A percentile compares a stretch with the other conserved stretches of the same genome.
phyloP scores from a whole-genome alignment of 2,329 filamentous ascomycete species.

The Mycosphaerella sp. region DNA sequence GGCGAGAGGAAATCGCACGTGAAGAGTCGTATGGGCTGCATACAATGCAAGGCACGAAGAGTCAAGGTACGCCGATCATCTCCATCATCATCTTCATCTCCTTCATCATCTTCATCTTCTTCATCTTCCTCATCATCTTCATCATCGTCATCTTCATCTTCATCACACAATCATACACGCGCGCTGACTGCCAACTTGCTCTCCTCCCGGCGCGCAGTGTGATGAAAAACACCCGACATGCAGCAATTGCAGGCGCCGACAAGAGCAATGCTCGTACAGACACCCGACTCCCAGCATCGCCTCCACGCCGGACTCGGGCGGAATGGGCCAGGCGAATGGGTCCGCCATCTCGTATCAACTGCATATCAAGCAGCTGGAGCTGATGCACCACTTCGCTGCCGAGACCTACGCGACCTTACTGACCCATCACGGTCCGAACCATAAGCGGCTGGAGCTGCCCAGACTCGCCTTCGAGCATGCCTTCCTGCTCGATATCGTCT shows the following conservation, averaged over 20 bases:
- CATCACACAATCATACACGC: too few relatives aligned
- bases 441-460: conserved; percentile 17
- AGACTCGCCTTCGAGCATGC: conserved; percentile 19
- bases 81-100: too few relatives aligned
- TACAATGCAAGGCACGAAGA: conserved; percentile 27
- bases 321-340: conserved; percentile 8
- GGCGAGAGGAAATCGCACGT: conserved; percentile 22
- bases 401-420: conserved; percentile 17
- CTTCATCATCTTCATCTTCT: too few relatives aligned
- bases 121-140: too few relatives aligned
- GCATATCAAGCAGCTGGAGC: conserved; percentile 21
- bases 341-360: background rate
- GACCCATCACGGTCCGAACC: background rate
- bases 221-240: conserved; percentile 20
- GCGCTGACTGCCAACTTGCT: background rate
- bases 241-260: conserved; percentile 20
- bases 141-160: too few relatives aligned
- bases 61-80: conserved; percentile 22
- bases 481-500: conserved; percentile 22
- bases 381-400: conserved; percentile 24
- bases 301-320: conserved; percentile 12
- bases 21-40: conserved; percentile 26
- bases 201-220: conserved; percentile 11
- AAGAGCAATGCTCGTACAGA: conserved; percentile 23
- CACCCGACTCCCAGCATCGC: conserved; percentile 11